Evolutionary conservation across 1,139 yeast genomes (phyloP).

Genomic region (Spencermartinsiella ligniputridi): DNA sequence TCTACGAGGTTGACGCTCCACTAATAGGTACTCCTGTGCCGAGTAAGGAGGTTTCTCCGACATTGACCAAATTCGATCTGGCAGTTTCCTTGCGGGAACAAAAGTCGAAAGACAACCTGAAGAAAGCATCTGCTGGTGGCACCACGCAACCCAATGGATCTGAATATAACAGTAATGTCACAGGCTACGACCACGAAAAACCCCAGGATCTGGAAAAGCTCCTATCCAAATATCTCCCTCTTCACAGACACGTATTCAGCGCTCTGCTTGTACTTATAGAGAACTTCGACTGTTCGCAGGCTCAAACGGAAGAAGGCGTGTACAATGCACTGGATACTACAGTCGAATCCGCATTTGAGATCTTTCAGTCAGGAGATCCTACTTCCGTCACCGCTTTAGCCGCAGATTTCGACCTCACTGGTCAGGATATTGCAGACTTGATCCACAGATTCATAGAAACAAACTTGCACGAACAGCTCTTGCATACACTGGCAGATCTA

Average conservation of each 20-base stretch:
- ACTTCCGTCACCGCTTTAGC: slow-evolving; percentile 30
- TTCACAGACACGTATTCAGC: slow-evolving; percentile 29
- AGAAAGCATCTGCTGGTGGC: background rate
- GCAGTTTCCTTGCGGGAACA: slow-evolving; percentile 5
- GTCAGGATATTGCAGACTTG: slow-evolving; percentile 49
- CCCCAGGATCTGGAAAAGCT: slow-evolving; percentile 21
- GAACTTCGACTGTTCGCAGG: slow-evolving; percentile 33
- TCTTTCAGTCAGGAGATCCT: slow-evolving; percentile 38
- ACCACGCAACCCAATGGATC: slow-evolving; percentile 3
- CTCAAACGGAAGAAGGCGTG: slow-evolving; percentile 34
- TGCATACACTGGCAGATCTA: slow-evolving; percentile 26
- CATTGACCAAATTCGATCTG: slow-evolving; percentile 18
- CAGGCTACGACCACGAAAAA: background rate
- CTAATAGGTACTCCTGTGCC: slow-evolving; percentile 37
- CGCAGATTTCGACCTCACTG: slow-evolving; percentile 36
- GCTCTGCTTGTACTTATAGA: slow-evolving; percentile 35
- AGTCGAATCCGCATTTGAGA: slow-evolving; percentile 39
- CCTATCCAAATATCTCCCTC: slow-evolving; percentile 28
- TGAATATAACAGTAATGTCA: background rate
- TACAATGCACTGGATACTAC: slow-evolving; percentile 34
- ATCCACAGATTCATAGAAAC: slow-evolving; percentile 67
- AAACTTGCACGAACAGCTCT: slow-evolving; percentile 50
- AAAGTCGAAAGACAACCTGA: slow-evolving; percentile 6
- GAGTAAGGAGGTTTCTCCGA: slow-evolving; percentile 21
- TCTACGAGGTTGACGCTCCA: slow-evolving; percentile 45